Conservation (phyloP, 2,329 filamentous ascomycete species). For the Seiridium cupressi region DNA sequence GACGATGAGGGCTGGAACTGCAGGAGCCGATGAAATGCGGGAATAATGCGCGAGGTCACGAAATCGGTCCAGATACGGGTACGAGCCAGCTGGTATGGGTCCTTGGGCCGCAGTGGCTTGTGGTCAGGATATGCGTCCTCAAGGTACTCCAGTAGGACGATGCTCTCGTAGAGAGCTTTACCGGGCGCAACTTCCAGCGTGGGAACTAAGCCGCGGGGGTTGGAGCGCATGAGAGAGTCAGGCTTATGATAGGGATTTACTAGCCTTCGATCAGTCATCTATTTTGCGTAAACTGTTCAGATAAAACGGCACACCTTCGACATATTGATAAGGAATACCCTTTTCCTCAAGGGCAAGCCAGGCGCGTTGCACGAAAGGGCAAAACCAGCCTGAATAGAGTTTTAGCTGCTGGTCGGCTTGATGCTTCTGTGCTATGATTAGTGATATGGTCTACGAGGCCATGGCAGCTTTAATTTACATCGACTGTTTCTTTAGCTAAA, state of each 20-base stretch:
- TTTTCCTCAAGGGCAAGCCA: constrained; percentile 61
- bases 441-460: background rate
- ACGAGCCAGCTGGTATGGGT: constrained; percentile 50
- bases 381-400: constrained; percentile 19
- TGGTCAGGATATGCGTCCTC: constrained; percentile 52
- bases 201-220: constrained; percentile 58
- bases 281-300: too few relatives aligned
- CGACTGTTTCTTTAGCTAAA: constrained; percentile 22
- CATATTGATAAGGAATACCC: constrained; percentile 56
- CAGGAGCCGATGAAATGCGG: constrained; percentile 46
- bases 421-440: constrained; percentile 19
- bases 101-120: constrained; percentile 41
- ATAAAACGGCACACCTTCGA: constrained; percentile 29
- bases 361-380: constrained; percentile 46
- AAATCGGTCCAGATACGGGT: constrained; percentile 58
- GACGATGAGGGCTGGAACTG: constrained; percentile 20
- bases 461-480: constrained; percentile 11
- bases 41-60: constrained; percentile 52
- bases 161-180: constrained; percentile 56
- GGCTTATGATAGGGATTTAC: constrained; percentile 60
- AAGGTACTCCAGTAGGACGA: constrained; percentile 58
- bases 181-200: constrained; percentile 37
- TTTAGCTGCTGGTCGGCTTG: constrained; percentile 18
- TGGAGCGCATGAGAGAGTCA: constrained; percentile 49
- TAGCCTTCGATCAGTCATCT: constrained; percentile 7